Percentiles rank a stretch among this genome's conserved stretches.
Conservation (phyloP, 2,329 filamentous ascomycete genomes). For the Sporothrix sp. region DNA sequence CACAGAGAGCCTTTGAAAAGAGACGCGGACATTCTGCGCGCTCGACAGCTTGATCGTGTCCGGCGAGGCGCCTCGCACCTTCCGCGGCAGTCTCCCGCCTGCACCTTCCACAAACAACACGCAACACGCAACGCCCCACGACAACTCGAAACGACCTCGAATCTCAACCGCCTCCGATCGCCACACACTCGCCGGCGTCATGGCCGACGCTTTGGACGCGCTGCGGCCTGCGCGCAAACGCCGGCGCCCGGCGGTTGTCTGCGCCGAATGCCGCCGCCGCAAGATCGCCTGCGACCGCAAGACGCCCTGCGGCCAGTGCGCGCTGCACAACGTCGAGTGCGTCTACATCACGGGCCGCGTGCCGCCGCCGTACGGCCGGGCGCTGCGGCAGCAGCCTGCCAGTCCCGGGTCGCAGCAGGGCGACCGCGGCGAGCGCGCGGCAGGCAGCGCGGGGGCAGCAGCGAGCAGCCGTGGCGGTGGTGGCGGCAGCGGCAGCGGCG, state of each 20-base stretch:
- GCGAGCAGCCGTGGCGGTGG: background rate
- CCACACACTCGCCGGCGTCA: background rate
- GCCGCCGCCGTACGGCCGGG: slow-evolving; percentile 20
- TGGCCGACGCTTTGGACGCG: background rate
- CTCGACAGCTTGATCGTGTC: too few relatives aligned
- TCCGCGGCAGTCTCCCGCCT: too few relatives aligned
- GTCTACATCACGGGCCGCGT: slow-evolving; percentile 33
- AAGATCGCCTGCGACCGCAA: slow-evolving; percentile 53
- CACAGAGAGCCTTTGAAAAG: background rate
- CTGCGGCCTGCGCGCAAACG: slow-evolving; percentile 14
- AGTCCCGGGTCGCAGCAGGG: background rate
- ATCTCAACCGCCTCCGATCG: too few relatives aligned
- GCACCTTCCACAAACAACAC: too few relatives aligned
- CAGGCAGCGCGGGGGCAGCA: background rate
- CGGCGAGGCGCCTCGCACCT: too few relatives aligned
- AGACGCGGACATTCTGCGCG: too few relatives aligned
- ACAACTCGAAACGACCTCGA: too few relatives aligned
- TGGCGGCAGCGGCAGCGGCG: background rate
- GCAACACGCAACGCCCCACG: too few relatives aligned
- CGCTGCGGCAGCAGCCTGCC: background rate
- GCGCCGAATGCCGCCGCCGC: slow-evolving; percentile 45
- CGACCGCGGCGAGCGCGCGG: background rate
- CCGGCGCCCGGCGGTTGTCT: slow-evolving; percentile 37
- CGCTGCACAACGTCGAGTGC: slow-evolving; percentile 43
- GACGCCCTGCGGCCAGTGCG: slow-evolving; percentile 49